Conservation (phyloP, 1,284 basidiomycete species). For the Ganoderma meredithae region DNA sequence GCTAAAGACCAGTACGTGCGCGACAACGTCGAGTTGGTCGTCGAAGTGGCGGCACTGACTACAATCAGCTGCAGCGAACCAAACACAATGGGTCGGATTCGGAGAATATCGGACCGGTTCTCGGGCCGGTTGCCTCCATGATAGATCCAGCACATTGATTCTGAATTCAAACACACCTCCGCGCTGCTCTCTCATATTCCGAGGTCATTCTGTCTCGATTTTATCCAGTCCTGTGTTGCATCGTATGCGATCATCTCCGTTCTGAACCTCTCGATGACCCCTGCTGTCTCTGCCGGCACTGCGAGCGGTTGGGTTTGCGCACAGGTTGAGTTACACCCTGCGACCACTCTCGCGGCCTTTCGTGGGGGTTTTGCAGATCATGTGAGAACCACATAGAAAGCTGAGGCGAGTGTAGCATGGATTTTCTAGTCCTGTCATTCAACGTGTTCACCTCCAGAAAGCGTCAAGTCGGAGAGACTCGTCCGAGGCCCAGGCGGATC, state of each 20-base stretch:
- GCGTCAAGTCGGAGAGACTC: conserved; percentile 2
- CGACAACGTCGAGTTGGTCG: neutral
- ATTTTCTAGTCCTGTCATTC: neutral
- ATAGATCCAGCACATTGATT: too few relatives aligned
- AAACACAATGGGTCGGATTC: neutral
- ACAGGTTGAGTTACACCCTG: neutral
- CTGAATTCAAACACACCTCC: too few relatives aligned
- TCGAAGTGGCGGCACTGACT: neutral
- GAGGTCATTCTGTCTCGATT: conserved; percentile 8
- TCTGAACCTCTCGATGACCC: neutral
- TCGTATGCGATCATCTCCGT: neutral
- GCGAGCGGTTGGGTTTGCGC: neutral
- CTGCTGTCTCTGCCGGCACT: neutral
- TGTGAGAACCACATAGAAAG: neutral
- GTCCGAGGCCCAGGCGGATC: conserved; percentile 25
- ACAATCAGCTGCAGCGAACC: too few relatives aligned
- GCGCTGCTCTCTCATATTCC: neutral
- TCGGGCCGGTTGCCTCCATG: neutral
- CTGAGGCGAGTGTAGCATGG: neutral
- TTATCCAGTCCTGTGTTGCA: neutral
- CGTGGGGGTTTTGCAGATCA: neutral
- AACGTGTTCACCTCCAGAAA: neutral
- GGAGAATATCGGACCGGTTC: neutral
- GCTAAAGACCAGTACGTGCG: neutral
- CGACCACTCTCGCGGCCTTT: neutral